Conservation (phyloP, 345 rosid species). For the Rhodomyrtus tomentosa region DNA sequence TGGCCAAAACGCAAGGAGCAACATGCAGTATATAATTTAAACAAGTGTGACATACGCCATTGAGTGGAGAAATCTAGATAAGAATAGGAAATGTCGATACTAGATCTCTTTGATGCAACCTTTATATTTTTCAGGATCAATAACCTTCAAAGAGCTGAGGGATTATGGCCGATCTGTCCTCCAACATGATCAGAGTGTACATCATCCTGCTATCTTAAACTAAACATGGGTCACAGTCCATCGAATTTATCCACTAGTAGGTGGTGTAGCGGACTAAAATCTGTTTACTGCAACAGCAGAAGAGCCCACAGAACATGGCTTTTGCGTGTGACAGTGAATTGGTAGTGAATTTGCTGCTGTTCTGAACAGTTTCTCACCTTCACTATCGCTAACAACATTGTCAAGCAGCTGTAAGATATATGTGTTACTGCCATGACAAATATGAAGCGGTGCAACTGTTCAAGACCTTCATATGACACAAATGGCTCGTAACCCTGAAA, state of each 20-base stretch:
- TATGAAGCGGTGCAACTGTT: conserved; percentile 94
- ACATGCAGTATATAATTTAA: neutral
- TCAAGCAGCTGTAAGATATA: conserved; percentile 86
- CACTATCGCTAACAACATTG: conserved; percentile 86
- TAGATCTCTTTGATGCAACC: neutral
- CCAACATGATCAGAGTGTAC: neutral
- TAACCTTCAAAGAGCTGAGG: neutral
- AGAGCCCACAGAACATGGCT: neutral
- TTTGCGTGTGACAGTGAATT: neutral
- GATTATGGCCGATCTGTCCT: neutral
- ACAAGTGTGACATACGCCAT: too few relatives aligned
- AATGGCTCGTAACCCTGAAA: conserved; percentile 80
- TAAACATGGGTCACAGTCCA: neutral
- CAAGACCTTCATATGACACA: conserved; percentile 86
- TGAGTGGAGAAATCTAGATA: neutral
- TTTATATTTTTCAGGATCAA: neutral
- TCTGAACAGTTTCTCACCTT: conserved; percentile 36
- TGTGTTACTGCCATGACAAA: conserved; percentile 98
- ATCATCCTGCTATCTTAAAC: neutral
- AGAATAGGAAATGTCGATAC: neutral
- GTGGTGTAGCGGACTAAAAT: neutral
- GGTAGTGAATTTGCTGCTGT: neutral
- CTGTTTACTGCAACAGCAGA: neutral
- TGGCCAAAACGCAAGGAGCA: neutral
- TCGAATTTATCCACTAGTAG: neutral